These are phyloP conservation scores for Paraphaeosphaeria sporulosa DNA, from an alignment of 2,329 filamentous ascomycete species.

Conservation along the genomic window DNA sequence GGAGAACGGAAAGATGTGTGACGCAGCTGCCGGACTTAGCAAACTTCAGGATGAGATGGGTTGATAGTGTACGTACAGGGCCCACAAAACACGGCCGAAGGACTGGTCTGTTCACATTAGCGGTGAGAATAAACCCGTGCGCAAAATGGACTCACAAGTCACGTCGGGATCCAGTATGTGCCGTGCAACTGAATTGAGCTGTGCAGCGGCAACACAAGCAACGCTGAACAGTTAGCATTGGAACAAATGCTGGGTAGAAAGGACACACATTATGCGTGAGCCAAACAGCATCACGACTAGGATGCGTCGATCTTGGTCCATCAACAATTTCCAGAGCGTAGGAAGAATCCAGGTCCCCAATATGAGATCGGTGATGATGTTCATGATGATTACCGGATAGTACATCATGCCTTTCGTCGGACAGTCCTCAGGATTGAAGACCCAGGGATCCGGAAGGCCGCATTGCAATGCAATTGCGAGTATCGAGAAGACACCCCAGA, in stretches of 20 bases:
- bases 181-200: conserved; percentile 11
- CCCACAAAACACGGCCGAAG: conserved; percentile 19
- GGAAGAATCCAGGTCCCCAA: conserved; percentile 34
- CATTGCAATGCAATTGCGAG: conserved; percentile 29
- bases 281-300: conserved; percentile 19
- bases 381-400: conserved; percentile 27
- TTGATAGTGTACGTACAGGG: conserved; percentile 6
- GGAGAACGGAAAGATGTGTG: conserved; percentile 19
- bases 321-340: conserved; percentile 16
- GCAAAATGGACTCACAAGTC: conserved; percentile 14
- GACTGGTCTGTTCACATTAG: conserved; percentile 13
- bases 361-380: conserved; percentile 33
- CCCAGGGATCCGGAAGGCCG: conserved; percentile 23
- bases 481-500: conserved; percentile 22
- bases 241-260: not conserved
- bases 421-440: conserved; percentile 20
- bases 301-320: conserved; percentile 12
- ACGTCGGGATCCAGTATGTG: conserved; percentile 15
- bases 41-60: not conserved
- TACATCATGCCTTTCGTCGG: conserved; percentile 21
- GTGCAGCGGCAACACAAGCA: conserved; percentile 12
- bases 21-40: conserved; percentile 13
- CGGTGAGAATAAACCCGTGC: not conserved
- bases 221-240: conserved; percentile 13
- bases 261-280: conserved; percentile 13